Evolutionary conservation across 306 rosid species (phyloP).

Genomic region (Glycine soja): DNA sequence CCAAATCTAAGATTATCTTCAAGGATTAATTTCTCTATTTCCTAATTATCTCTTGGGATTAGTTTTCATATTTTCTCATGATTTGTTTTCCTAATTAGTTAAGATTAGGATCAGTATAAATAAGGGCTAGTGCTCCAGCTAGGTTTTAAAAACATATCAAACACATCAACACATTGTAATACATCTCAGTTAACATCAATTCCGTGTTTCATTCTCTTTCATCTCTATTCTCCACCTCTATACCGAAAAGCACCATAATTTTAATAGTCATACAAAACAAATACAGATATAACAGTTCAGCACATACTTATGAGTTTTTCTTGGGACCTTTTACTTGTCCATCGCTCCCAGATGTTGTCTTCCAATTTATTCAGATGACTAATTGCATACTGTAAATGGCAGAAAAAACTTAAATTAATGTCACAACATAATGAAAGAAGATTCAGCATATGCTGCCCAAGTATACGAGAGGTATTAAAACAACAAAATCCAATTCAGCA

Average conservation of each 20-base stretch:
- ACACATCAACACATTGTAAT: background rate
- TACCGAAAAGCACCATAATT: background rate
- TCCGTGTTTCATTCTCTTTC: background rate
- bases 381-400: conserved; percentile 77
- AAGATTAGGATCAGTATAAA: background rate
- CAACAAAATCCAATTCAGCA: no score
- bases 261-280: conserved; percentile 20
- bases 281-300: conserved; percentile 11
- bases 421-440: conserved; percentile 32
- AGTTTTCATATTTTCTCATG: background rate
- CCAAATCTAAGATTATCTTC: background rate
- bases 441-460: conserved; percentile 7
- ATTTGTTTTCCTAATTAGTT: background rate
- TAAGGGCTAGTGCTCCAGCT: background rate
- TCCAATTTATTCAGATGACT: conserved; percentile 91
- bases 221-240: background rate
- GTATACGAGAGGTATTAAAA: conserved; percentile 16
- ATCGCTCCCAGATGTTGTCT: conserved; percentile 93
- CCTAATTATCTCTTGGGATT: background rate
- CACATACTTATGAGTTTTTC: conserved; percentile 70
- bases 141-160: background rate
- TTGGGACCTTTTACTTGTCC: conserved; percentile 74
- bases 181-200: background rate
- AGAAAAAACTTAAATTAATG: conserved; percentile 48
- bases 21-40: background rate